A percentile compares a stretch with the other conserved stretches of the same genome.
Evolutionary conservation across 495 filamentous ascomycete genomes (phyloP).

Genomic region (Daldinia bambusicola): DNA sequence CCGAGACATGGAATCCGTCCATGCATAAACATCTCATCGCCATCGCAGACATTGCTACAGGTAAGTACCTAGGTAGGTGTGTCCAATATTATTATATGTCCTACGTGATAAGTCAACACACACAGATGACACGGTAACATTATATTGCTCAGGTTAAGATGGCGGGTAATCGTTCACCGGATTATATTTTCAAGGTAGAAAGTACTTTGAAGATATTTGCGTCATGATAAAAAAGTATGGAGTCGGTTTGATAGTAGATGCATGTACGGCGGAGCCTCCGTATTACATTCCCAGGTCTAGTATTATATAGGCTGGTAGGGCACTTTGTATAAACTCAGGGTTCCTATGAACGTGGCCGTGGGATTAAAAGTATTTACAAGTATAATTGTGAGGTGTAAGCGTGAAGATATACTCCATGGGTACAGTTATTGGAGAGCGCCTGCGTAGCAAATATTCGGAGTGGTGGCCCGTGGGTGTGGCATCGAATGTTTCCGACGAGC

Average conservation of each 20-base stretch:
- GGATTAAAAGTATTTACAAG: neutral
- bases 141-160: slow-evolving; percentile 7
- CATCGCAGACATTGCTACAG: neutral
- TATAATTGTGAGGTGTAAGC: neutral
- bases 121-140: slow-evolving; percentile 19
- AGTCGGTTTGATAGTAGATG: slow-evolving; percentile 11
- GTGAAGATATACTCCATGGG: neutral
- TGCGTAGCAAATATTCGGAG: neutral
- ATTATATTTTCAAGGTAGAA: neutral
- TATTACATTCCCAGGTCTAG: neutral
- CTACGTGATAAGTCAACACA: slow-evolving; percentile 15
- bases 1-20: slow-evolving; percentile 8
- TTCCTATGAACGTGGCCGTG: no score
- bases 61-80: neutral
- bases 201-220: neutral
- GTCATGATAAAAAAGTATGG: slow-evolving; percentile 6
- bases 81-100: neutral
- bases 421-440: neutral
- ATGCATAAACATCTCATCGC: neutral
- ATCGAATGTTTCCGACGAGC: slow-evolving; percentile 5
- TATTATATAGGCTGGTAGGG: neutral
- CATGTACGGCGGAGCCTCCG: slow-evolving; percentile 16
- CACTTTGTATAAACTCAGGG: neutral
- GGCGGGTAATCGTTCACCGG: neutral
- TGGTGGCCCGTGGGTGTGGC: slow-evolving; percentile 17